Conservation (phyloP, 352 stramenopile genomes). For the Phytophthora pluvialis region DNA sequence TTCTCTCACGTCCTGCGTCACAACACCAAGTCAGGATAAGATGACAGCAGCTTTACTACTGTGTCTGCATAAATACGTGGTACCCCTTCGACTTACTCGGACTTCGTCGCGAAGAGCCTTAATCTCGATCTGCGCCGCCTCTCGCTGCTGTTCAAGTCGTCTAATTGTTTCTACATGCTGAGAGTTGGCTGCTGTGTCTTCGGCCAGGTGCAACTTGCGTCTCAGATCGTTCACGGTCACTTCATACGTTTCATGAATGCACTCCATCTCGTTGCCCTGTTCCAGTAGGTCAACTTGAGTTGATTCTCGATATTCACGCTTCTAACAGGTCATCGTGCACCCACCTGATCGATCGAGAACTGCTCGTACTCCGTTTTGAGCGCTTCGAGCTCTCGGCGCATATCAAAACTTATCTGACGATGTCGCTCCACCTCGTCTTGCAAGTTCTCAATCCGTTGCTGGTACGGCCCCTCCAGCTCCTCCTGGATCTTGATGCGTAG, state of each 20-base stretch:
- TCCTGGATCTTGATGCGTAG: slow-evolving; percentile 85
- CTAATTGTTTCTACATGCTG: slow-evolving; percentile 51
- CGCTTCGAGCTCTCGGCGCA: slow-evolving; percentile 78
- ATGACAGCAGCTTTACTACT: neutral
- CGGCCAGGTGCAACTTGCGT: slow-evolving; percentile 51
- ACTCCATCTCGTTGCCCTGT: slow-evolving; percentile 77
- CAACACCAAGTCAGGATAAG: neutral
- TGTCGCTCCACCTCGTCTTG: slow-evolving; percentile 80
- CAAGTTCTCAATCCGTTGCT: slow-evolving; percentile 63
- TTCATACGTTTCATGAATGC: slow-evolving; percentile 72
- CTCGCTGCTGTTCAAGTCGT: slow-evolving; percentile 61
- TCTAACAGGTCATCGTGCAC: neutral
- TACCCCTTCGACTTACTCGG: slow-evolving; percentile 37
- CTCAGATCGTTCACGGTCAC: slow-evolving; percentile 62
- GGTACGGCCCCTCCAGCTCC: slow-evolving; percentile 79
- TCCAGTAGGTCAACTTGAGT: slow-evolving; percentile 5
- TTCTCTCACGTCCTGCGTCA: slow-evolving; percentile 57
- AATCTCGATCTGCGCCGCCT: slow-evolving; percentile 61
- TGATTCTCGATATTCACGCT: neutral
- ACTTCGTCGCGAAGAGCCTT: slow-evolving; percentile 69
- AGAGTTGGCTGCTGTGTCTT: slow-evolving; percentile 48
- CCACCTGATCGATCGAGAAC: slow-evolving; percentile 74
- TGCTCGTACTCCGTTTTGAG: slow-evolving; percentile 89
- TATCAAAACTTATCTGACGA: slow-evolving; percentile 65
- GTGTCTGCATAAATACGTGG: too few relatives aligned